Evolutionary conservation across 495 filamentous ascomycete species (phyloP).

Genomic region (Penicillium psychrofluorescens): DNA sequence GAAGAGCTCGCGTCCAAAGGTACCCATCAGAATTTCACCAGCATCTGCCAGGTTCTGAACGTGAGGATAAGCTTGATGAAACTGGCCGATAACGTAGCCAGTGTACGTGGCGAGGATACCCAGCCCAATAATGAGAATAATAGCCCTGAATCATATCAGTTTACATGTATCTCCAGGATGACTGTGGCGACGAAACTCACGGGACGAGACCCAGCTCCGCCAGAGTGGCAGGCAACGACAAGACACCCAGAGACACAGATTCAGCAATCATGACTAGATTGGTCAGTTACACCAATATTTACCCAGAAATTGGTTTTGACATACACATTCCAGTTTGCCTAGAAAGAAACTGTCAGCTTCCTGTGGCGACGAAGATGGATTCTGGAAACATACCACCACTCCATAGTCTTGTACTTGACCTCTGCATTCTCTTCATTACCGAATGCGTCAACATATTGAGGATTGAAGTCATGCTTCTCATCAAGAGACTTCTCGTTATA

Average conservation of each 20-base stretch:
- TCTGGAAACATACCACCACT: conserved; percentile 34
- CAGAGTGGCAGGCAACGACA: conserved; percentile 55
- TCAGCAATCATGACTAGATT: conserved; percentile 56
- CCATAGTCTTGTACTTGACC: conserved; percentile 41
- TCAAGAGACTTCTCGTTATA: conserved; percentile 6
- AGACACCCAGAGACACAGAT: conserved; percentile 61
- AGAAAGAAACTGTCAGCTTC: background rate
- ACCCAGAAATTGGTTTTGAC: background rate
- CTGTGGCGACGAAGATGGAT: background rate
- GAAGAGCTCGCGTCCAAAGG: conserved; percentile 57
- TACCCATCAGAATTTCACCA: conserved; percentile 31
- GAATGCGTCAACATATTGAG: conserved; percentile 34
- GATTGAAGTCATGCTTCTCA: conserved; percentile 27
- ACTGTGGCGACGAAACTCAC: conserved; percentile 3
- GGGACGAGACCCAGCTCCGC: conserved; percentile 57
- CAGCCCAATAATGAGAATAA: conserved; percentile 56
- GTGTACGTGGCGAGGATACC: conserved; percentile 70
- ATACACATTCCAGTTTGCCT: conserved; percentile 33
- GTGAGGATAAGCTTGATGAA: conserved; percentile 59
- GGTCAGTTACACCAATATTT: background rate
- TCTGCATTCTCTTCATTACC: conserved; percentile 36
- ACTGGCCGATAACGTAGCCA: conserved; percentile 67
- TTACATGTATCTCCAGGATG: background rate
- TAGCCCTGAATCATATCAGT: conserved; percentile 16
- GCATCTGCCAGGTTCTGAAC: conserved; percentile 65